Base-by-base conservation (phyloP, 306 rosid genomes). In the Begonia loranthoides region DNA sequence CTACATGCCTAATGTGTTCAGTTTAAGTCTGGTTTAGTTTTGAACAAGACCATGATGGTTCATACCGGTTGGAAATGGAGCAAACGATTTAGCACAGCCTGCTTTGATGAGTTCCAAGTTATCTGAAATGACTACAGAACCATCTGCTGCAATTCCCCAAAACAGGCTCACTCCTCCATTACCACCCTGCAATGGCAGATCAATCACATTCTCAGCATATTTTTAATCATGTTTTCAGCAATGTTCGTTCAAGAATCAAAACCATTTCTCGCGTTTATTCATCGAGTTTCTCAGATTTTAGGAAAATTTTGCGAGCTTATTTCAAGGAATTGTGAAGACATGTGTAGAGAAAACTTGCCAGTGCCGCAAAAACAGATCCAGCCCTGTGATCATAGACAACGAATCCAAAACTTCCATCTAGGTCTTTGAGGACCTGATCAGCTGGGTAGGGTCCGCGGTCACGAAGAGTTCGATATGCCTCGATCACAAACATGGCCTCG, bases 371-470 rank as follows among this genome's bases (percentile, higher is more conserved):
- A 13, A 90, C 86, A 0, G 92, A 66, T 64, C 71, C 62, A 10
- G 78, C 49, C 54, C 70, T 76, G 69, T 60, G 50, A 43, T 90
- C 99, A 55, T 70, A 80, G 60, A 90, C 68, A 12, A 90, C 74
- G 64, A 90, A 90, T 45, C 80, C 95, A 66, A 86, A 90, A 55
- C 63, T 72, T 6, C 99, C 99, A 13, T 90, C 99, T 14, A 90
- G 80, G 15, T 82, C 88, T 47, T 78, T 80, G 13, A 90, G 81
- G 60, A 90, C 99, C 61, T 90, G 95, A 71, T 90, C 92, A 9
- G 99, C 99, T 0, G 95, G 99, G 69, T 90, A 90, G 0, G 94
- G 99, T 17, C 87, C 90, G 10, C 99, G 68, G 41, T 90, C 99
- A 0, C 99, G 77, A 16, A 90, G 92, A 10, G 99, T 90, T 70